Conservation (phyloP, 192 early-diverging fungal genomes). For the Haplosporangium gracile region DNA sequence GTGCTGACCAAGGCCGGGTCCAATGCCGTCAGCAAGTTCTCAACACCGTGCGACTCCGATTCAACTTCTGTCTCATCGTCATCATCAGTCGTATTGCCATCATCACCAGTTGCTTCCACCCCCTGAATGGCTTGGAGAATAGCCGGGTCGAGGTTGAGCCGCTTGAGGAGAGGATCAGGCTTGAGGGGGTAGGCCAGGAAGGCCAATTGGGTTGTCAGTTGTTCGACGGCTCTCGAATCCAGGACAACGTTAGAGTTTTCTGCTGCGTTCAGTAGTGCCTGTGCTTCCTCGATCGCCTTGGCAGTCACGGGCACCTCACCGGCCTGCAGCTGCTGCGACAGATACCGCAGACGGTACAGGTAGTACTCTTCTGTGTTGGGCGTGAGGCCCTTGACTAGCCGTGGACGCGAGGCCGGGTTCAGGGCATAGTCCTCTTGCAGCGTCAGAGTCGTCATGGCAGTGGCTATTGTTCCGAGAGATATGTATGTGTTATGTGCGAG, state of each 20-base stretch:
- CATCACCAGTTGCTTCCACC: background rate
- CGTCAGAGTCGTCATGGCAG: constrained; percentile 2
- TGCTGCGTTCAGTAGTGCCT: constrained; percentile 12
- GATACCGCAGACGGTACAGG: constrained; percentile 29
- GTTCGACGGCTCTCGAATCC: constrained; percentile 1
- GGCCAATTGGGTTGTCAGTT: constrained; percentile 29
- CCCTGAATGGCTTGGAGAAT: background rate
- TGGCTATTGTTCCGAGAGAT: background rate
- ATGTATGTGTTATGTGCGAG: background rate
- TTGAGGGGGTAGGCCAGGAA: constrained; percentile 43
- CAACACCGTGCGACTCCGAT: constrained; percentile 5
- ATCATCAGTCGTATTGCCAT: background rate
- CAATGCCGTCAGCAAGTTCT: constrained; percentile 16
- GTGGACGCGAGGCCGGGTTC: constrained; percentile 24
- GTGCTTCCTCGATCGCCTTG: constrained; percentile 27
- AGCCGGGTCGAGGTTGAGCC: constrained; percentile 20
- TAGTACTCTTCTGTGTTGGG: constrained; percentile 39
- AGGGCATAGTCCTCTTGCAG: constrained; percentile 48
- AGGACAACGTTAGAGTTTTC: constrained; percentile 19
- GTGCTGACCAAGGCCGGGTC: constrained; percentile 29
- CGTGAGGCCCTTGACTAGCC: constrained; percentile 30
- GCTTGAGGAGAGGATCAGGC: constrained; percentile 30
- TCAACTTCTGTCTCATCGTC: background rate
- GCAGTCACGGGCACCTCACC: constrained; percentile 22
- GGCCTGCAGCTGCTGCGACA: constrained; percentile 36